These are phyloP conservation scores for Taphrina flavorubra DNA, from an alignment of 1,139 yeast genomes.

Conservation along the genomic window DNA sequence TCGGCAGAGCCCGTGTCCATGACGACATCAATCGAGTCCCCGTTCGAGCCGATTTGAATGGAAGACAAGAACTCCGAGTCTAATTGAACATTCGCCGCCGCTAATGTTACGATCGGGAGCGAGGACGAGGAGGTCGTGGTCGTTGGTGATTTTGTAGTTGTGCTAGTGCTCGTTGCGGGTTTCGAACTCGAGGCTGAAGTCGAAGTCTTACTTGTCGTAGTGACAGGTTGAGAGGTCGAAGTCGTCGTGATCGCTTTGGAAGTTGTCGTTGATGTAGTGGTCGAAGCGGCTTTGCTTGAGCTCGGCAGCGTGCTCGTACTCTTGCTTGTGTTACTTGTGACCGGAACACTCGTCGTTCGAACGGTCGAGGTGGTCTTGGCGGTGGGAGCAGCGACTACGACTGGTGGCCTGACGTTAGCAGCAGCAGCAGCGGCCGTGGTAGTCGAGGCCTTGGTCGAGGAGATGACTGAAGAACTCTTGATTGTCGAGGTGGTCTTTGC, in stretches of 20 bases:
- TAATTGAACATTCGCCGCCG: conserved; percentile 26
- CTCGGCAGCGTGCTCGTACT: background rate
- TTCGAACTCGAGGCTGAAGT: conserved; percentile 9
- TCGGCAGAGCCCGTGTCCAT: conserved; percentile 59
- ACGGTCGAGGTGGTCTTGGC: background rate
- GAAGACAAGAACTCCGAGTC: conserved; percentile 37
- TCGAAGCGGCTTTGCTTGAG: background rate
- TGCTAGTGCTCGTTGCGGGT: background rate
- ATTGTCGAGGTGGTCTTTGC: background rate
- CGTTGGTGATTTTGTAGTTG: background rate
- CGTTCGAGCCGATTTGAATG: conserved; percentile 54
- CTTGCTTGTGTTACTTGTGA: background rate
- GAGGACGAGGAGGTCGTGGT: conserved; percentile 16
- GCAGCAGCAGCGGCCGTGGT: background rate
- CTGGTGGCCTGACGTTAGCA: background rate
- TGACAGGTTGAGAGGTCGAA: conserved; percentile 8
- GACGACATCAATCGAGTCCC: conserved; percentile 51
- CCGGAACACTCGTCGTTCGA: background rate
- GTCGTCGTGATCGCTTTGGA: conserved; percentile 8
- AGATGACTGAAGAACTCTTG: background rate
- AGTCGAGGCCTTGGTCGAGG: background rate
- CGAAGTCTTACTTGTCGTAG: conserved; percentile 17
- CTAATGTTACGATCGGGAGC: conserved; percentile 1
- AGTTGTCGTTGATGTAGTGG: background rate
- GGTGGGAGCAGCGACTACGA: background rate